phyloP scores from a whole-genome alignment of 2,329 filamentous ascomycete genomes.

The Nannizzia gypsea region DNA sequence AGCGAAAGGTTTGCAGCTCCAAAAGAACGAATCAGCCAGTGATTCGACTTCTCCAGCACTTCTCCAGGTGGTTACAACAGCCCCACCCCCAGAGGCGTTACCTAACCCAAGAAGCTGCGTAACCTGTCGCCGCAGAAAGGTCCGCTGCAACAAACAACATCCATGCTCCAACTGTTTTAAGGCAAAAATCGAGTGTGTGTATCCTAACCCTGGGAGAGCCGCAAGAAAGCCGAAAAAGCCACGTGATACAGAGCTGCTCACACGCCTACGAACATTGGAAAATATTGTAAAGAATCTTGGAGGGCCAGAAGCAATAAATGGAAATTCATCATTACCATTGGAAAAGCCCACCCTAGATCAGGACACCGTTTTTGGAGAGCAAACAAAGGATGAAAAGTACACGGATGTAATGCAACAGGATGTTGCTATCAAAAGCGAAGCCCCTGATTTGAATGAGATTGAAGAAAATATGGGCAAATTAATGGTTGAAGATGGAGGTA shows the following conservation, averaged over 20 bases:
- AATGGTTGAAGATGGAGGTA: conserved; percentile 48
- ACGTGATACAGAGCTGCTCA: conserved; percentile 48
- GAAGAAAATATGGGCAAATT: conserved; percentile 44
- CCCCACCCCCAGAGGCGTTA: conserved; percentile 6
- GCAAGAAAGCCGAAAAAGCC: conserved; percentile 48
- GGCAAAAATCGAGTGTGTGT: conserved; percentile 48
- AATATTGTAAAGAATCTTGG: conserved; percentile 47
- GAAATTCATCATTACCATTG: conserved; percentile 26
- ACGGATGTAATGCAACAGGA: not conserved
- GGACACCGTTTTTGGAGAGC: not conserved
- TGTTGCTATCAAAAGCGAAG: not conserved
- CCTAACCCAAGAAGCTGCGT: conserved; percentile 34
- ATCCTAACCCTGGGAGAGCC: conserved; percentile 49
- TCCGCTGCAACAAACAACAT: conserved; percentile 38
- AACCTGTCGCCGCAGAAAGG: conserved; percentile 38
- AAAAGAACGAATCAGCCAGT: not conserved
- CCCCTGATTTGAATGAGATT: conserved; percentile 13
- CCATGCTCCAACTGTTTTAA: conserved; percentile 39
- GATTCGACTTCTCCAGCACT: not conserved
- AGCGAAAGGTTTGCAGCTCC: not conserved
- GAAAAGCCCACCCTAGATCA: conserved; percentile 13
- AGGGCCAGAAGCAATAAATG: conserved; percentile 26
- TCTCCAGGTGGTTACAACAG: not conserved
- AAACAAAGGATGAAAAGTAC: not conserved
- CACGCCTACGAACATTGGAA: conserved; percentile 46